Conservation (phyloP, 2,329 filamentous ascomycete genomes). For the Colletotrichum endophyticum region DNA sequence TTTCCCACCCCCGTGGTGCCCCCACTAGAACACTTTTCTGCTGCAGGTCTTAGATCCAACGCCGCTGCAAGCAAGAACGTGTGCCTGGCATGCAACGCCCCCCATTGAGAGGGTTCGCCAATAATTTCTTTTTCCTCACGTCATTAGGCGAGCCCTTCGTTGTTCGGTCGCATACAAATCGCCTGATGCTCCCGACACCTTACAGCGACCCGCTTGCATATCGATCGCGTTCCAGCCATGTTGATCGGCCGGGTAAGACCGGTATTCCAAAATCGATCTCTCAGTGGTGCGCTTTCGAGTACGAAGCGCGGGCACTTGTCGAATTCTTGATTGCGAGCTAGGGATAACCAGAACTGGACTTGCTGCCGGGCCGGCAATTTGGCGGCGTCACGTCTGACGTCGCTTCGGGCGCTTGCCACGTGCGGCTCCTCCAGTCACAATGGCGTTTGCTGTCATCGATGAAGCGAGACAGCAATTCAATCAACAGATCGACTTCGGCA, state of each 20-base stretch:
- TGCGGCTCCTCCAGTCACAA: neutral
- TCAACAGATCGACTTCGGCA: neutral
- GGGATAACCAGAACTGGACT: neutral
- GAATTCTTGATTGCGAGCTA: neutral
- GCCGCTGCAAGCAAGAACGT: neutral
- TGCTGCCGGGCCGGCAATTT: neutral
- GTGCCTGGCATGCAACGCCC: constrained; percentile 1
- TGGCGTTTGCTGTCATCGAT: neutral
- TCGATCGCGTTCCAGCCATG: neutral
- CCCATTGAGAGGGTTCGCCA: neutral
- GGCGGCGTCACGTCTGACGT: neutral
- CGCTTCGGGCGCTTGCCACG: neutral
- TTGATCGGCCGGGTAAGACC: neutral
- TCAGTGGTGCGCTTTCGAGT: neutral
- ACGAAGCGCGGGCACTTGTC: neutral
- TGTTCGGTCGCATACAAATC: neutral
- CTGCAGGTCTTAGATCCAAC: constrained; percentile 2
- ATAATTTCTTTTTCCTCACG: neutral
- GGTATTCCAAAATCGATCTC: neutral
- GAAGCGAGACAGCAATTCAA: neutral
- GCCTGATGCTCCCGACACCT: neutral
- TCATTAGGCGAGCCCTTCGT: neutral
- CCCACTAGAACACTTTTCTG: neutral
- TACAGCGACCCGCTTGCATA: neutral
- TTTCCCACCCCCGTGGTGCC: neutral